phyloP scores from a whole-genome alignment of 257 asterid genomes.

The Solanum ossicruentum region DNA sequence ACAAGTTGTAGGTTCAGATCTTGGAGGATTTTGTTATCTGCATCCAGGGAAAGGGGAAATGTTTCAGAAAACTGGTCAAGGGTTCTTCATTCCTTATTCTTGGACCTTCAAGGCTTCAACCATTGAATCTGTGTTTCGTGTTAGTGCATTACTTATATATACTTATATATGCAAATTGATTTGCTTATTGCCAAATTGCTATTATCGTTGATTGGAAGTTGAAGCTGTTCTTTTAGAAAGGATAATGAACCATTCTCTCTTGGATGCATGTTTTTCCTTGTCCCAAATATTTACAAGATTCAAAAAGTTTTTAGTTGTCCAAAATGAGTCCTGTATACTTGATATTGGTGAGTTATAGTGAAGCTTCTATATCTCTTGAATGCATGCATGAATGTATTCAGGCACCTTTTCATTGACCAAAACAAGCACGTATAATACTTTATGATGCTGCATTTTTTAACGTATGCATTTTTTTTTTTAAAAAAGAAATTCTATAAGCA shows the following conservation, averaged over 20 bases:
- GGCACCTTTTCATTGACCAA: not conserved
- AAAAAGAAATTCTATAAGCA: no score
- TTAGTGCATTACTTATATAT: not conserved
- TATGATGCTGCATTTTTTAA: not conserved
- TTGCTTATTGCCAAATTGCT: not conserved
- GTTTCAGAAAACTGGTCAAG: not conserved
- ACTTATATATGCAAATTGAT: not conserved
- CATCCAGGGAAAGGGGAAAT: not conserved
- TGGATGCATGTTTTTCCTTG: not conserved
- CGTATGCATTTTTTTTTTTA: not conserved
- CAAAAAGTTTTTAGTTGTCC: not conserved
- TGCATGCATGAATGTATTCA: not conserved
- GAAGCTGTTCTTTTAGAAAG: not conserved
- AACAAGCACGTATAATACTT: not conserved
- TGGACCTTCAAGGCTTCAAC: not conserved
- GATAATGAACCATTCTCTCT: not conserved
- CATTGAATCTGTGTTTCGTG: not conserved
- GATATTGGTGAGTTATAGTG: not conserved
- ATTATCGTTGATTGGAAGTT: not conserved
- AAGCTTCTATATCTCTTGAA: not conserved
- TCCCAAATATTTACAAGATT: not conserved
- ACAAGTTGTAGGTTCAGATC: constrained; percentile 7
- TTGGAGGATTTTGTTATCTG: not conserved
- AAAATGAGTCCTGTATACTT: not conserved
- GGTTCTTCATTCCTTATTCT: not conserved